These are phyloP conservation scores for Cylindrotheca closterium DNA, from an alignment of 108 stramenopile genomes.

Conservation along the genomic window DNA sequence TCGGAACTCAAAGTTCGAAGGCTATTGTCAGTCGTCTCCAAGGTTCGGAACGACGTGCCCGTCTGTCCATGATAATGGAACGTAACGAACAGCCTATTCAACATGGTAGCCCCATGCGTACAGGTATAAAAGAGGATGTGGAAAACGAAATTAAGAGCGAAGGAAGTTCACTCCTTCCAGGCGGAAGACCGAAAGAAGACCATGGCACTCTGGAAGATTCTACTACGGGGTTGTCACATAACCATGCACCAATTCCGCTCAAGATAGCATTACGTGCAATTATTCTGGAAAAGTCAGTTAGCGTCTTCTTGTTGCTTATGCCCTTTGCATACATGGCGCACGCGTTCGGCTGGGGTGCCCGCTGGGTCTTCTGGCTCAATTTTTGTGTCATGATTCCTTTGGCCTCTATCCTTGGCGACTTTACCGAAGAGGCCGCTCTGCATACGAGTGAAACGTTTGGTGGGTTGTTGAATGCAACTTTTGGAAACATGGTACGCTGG, in stretches of 20 bases:
- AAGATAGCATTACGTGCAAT: conserved; percentile 9
- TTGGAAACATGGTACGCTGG: conserved; percentile 97
- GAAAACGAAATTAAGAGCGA: not conserved
- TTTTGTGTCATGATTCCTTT: conserved; percentile 93
- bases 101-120: too few species aligned
- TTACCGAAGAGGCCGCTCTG: conserved; percentile 94
- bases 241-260: not conserved
- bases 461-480: conserved; percentile 95
- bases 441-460: conserved; percentile 96
- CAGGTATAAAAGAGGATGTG: not conserved
- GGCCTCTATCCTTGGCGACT: conserved; percentile 90
- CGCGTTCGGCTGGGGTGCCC: conserved; percentile 52
- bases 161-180: not conserved
- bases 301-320: conserved; percentile 58
- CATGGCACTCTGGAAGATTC: not conserved
- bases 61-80: not conserved
- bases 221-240: too few species aligned
- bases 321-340: conserved; percentile 71
- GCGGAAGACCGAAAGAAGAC: not conserved
- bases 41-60: not conserved
- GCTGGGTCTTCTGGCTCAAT: conserved; percentile 82
- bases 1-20: not conserved
- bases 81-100: not conserved
- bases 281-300: conserved; percentile 59
- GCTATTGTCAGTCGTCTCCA: not conserved